Evolutionary conservation across 148 eudicot species (phyloP), one percentile per base, ranked within the genome.

Genomic region (Dysphania ambrosioides): DNA sequence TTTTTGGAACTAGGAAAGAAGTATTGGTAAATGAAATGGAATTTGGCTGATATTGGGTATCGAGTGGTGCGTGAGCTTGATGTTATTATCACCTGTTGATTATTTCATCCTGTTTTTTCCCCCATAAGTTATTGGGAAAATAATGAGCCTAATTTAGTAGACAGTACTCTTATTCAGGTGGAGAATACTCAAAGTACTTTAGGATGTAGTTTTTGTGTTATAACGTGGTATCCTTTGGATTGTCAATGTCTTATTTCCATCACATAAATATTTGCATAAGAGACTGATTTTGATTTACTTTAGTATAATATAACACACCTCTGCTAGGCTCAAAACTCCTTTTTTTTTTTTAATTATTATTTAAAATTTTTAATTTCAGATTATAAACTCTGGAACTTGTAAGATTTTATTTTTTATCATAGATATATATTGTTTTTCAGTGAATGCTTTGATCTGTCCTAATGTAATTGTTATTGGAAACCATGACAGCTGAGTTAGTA

Each of bases 401-500:
- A 15, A 24, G 56, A 0, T 18, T 57, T 40, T 30, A 26, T 55
- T 55, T 19, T 21, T 35, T 23, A 61, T 35, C 23, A 34, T 56
- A 56, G n/a, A 38, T 5, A 24, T 41, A 16, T 66, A n/a, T 34
- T 35, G 19, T 34, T 24, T 79, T 68, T 21, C 62, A 58, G 36
- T 21, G 11, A n/a, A 36, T 9, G 13, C 47, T 72, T 2, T 53
- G 15, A 2, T 58, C 57, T 21, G 9, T 62, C 36, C 18, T 44
- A 34, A 23, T 21, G 31, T 12, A 70, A 53, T 27, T 15, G 18
- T 24, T 70, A 38, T 65, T 56, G 38, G 13, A 34, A 34, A 66
- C 41, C 21, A 12, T 75, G 60, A 71, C 23, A 16, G 23, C 53
- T 53, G 36, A 58, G 24, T 21, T 70, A 31, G 74, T 63, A 31